phyloP scores from a whole-genome alignment of 2,329 filamentous ascomycete species.

The Fonsecaea pugnacius region DNA sequence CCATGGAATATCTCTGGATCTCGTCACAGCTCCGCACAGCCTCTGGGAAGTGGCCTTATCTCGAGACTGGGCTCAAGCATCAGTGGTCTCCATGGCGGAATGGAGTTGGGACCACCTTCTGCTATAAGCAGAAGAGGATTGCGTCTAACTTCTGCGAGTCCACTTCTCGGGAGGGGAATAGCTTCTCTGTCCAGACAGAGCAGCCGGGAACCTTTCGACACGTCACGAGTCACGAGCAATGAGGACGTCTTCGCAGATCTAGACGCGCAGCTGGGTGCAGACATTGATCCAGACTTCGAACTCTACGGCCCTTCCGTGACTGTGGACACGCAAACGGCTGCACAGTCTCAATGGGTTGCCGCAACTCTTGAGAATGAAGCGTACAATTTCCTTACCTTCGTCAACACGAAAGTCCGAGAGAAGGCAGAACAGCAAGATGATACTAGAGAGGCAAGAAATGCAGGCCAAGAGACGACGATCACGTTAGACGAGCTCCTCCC shows the following conservation, averaged over 20 bases:
- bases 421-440: slow-evolving; percentile 25
- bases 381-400: slow-evolving; percentile 66
- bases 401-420: slow-evolving; percentile 53
- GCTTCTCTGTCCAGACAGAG: slow-evolving; percentile 38
- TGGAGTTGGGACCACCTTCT: slow-evolving; percentile 37
- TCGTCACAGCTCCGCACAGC: slow-evolving; percentile 48
- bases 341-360: slow-evolving; percentile 52
- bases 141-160: slow-evolving; percentile 64
- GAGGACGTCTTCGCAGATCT: slow-evolving; percentile 41
- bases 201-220: slow-evolving; percentile 22
- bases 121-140: slow-evolving; percentile 50
- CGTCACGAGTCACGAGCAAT: slow-evolving; percentile 24
- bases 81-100: slow-evolving; percentile 39
- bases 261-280: slow-evolving; percentile 41
- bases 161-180: slow-evolving; percentile 51
- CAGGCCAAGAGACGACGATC: slow-evolving; percentile 19
- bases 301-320: slow-evolving; percentile 50
- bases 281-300: slow-evolving; percentile 46
- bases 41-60: slow-evolving; percentile 41
- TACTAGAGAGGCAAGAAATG: slow-evolving; percentile 24
- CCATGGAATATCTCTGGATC: slow-evolving; percentile 70
- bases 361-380: slow-evolving; percentile 63
- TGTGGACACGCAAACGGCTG: slow-evolving; percentile 57
- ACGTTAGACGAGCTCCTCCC: slow-evolving; percentile 72
- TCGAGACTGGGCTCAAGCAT: slow-evolving; percentile 45